Conservation (phyloP, 2,329 filamentous ascomycete genomes). For the Metarhizium rileyi region DNA sequence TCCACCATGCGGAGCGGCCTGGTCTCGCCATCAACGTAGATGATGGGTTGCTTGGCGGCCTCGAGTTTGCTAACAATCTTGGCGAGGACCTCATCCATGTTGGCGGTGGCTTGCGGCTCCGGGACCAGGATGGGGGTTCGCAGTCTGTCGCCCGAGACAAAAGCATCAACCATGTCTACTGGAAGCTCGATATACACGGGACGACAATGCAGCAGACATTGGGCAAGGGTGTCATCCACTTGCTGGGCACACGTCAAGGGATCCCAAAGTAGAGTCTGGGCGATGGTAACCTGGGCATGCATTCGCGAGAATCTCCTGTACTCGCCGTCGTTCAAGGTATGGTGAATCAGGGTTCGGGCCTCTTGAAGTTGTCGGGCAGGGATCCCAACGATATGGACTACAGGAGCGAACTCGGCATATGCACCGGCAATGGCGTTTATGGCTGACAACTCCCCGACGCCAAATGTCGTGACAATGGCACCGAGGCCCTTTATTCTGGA, state of each 20-base stretch:
- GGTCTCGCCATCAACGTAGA: slow-evolving; percentile 43
- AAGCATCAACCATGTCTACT: slow-evolving; percentile 36
- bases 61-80: slow-evolving; percentile 32
- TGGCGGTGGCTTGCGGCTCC: slow-evolving; percentile 4
- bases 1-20: slow-evolving; percentile 29
- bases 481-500: slow-evolving; percentile 40
- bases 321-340: slow-evolving; percentile 46
- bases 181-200: slow-evolving; percentile 49
- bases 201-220: slow-evolving; percentile 41
- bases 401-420: slow-evolving; percentile 44
- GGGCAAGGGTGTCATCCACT: slow-evolving; percentile 21
- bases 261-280: slow-evolving; percentile 34
- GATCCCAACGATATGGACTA: slow-evolving; percentile 49
- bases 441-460: slow-evolving; percentile 47
- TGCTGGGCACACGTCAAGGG: slow-evolving; percentile 33
- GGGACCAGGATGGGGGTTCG: slow-evolving; percentile 3
- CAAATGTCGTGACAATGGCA: slow-evolving; percentile 48
- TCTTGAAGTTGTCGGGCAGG: slow-evolving; percentile 35
- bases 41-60: slow-evolving; percentile 34
- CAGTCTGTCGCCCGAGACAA: slow-evolving; percentile 23
- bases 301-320: slow-evolving; percentile 41
- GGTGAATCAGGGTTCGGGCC: slow-evolving; percentile 35
- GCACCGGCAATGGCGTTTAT: slow-evolving; percentile 50
- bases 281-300: slow-evolving; percentile 37
- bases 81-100: slow-evolving; percentile 20